These are phyloP conservation scores for Candida tunisiensis DNA, from an alignment of 1,139 yeast genomes.

Conservation along the genomic window DNA sequence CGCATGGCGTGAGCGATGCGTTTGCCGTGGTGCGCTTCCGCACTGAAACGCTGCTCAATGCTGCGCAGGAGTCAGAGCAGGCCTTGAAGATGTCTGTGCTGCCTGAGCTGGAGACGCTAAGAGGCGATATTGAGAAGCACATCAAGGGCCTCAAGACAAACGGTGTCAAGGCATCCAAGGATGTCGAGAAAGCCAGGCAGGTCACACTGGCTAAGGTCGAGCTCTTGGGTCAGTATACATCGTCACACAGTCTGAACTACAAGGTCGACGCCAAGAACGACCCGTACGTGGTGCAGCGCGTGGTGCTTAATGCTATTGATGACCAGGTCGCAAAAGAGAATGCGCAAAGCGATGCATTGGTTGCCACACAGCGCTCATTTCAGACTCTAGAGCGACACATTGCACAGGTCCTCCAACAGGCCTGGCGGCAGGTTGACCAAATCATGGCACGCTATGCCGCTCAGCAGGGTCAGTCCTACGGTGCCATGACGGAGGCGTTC, in stretches of 20 bases:
- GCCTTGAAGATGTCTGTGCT: conserved; percentile 15
- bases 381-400: conserved; percentile 27
- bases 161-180: conserved; percentile 20
- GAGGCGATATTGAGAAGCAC: conserved; percentile 24
- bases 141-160: conserved; percentile 20
- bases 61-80: conserved; percentile 17
- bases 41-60: conserved; percentile 18
- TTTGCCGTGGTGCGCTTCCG: conserved; percentile 16
- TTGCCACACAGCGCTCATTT: conserved; percentile 24
- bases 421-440: conserved; percentile 17
- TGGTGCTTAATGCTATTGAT: conserved; percentile 20
- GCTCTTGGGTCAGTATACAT: conserved; percentile 18
- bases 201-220: conserved; percentile 22
- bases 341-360: conserved; percentile 24
- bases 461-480: conserved; percentile 14
- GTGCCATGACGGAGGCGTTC: conserved; percentile 17
- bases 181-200: conserved; percentile 20
- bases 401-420: conserved; percentile 25
- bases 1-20: conserved; percentile 18
- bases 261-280: conserved; percentile 25
- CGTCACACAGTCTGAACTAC: conserved; percentile 9
- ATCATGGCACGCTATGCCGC: conserved; percentile 15
- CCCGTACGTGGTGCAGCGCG: conserved; percentile 28
- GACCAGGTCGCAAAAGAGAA: conserved; percentile 29
- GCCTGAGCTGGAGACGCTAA: conserved; percentile 19